Evolutionary conservation across 1,139 yeast genomes (phyloP).

Genomic region (Citeromyces hawaiiensis): DNA sequence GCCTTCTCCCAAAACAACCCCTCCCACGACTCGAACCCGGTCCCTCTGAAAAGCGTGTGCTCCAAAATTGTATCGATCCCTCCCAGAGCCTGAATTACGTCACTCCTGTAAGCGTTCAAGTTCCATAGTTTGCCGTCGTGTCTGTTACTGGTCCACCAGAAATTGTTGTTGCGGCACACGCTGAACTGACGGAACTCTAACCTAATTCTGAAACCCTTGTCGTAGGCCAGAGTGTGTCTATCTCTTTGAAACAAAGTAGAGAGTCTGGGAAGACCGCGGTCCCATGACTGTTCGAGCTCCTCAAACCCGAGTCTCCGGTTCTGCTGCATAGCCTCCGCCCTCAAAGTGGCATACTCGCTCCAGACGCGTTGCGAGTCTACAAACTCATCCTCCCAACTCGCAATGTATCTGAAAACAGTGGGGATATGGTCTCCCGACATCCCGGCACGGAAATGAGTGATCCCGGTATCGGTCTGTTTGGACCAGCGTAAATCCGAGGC

Average conservation of each 20-base stretch:
- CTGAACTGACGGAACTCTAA: constrained; percentile 67
- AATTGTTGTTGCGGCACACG: constrained; percentile 65
- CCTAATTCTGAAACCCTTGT: constrained; percentile 84
- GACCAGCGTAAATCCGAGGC: constrained; percentile 90
- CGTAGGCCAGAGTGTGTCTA: constrained; percentile 87
- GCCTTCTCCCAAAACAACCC: constrained; percentile 98
- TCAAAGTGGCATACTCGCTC: constrained; percentile 90
- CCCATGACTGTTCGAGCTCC: constrained; percentile 92
- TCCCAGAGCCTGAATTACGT: constrained; percentile 93
- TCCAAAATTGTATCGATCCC: constrained; percentile 95
- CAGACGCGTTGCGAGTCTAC: constrained; percentile 91
- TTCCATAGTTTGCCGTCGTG: constrained; percentile 98
- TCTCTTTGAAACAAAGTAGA: constrained; percentile 93
- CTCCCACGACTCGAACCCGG: constrained; percentile 98
- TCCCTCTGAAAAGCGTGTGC: constrained; percentile 89
- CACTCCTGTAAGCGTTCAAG: constrained; percentile 82
- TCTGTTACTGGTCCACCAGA: constrained; percentile 92
- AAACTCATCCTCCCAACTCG: constrained; percentile 96
- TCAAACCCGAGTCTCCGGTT: constrained; percentile 83
- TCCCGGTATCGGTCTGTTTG: constrained; percentile 86
- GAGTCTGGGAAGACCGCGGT: constrained; percentile 91
- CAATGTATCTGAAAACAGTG: constrained; percentile 80
- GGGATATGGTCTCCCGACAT: constrained; percentile 83
- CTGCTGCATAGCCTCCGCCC: constrained; percentile 79
- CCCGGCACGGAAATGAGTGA: constrained; percentile 90